These are phyloP conservation scores for Picochlorum sp. DNA, from an alignment of 139 green algal species.

Conservation along the genomic window DNA sequence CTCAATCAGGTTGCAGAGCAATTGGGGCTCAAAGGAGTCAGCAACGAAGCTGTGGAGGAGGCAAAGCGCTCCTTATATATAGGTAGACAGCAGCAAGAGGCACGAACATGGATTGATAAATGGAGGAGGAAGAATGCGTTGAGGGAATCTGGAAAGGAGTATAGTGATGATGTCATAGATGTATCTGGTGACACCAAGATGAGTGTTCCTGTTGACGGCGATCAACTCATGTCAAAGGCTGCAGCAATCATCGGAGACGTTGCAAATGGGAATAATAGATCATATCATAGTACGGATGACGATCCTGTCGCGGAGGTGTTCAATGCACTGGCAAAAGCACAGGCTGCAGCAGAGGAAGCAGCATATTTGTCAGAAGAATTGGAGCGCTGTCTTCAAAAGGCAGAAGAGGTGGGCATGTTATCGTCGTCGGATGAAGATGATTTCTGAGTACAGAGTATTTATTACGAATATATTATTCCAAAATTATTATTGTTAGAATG, in stretches of 20 bases:
- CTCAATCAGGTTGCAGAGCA: constrained; percentile 4
- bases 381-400: constrained; percentile 19
- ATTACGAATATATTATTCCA: background rate
- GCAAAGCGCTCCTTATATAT: background rate
- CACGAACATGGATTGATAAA: constrained; percentile 8
- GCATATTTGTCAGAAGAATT: constrained; percentile 9
- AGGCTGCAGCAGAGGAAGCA: constrained; percentile 24
- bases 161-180: background rate
- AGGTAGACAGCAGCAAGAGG: constrained; percentile 8
- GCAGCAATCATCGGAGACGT: background rate
- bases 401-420: constrained; percentile 19
- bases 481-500: background rate
- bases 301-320: constrained; percentile 17
- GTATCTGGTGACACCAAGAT: background rate
- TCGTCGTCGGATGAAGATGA: constrained; percentile 11
- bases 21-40: background rate
- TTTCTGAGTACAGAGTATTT: background rate
- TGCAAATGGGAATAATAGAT: no score
- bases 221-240: background rate
- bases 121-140: background rate
- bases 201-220: background rate
- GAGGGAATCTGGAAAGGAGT: background rate
- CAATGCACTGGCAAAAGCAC: constrained; percentile 18
- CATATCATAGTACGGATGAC: background rate
- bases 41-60: background rate